Evolutionary conservation across 2,329 filamentous ascomycete species (phyloP), one percentile per base, ranked within the genome.

Genomic region (Pseudocercospora fuligena): DNA sequence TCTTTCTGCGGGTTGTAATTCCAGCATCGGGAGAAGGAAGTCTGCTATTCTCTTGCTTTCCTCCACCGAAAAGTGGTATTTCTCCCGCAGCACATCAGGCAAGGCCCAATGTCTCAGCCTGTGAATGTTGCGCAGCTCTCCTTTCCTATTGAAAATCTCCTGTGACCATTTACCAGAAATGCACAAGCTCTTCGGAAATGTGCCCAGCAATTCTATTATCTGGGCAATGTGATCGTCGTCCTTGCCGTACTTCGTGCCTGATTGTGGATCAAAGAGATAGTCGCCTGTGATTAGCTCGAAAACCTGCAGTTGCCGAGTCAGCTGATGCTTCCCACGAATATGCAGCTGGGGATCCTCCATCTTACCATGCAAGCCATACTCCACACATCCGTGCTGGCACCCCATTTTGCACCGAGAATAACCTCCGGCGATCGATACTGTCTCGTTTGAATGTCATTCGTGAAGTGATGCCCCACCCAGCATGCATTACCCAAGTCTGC

Each of bases 181-280:
- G 80, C 93, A 97, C 59, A 98, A 86, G 4, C 92, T 92, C 79
- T 97, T 96, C 62, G 95, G 94, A 78, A 98, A 98, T 0, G 91
- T 90, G 8, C 95, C 95, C 19, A 99, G 88, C 5, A 99, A 86
- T 80, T 99, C 95, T 78, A 99, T 98, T 75, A 99, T 98, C 78
- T 99, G 95, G 9, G 95, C 95, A 72, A 99, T 97, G 82, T 99
- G 95, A 78, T 99, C 95, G 82, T 99, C 95, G 77, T 99, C 95
- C 82, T 99, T 99, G 78, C 95, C 95, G 80, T 99, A 99, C 81
- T 98, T 98, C 49, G 94, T 98, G 69, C 95, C 95, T 0, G 94
- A 97, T 81, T 99, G 95, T 0, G 95, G 95, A 76, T 99, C 95
- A 80, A 99, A 99, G 51, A 99, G 88, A 77, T 99, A 99, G 80